These are phyloP conservation scores for Globisporangium nodosum DNA, from an alignment of 352 stramenopile genomes.

Conservation along the genomic window DNA sequence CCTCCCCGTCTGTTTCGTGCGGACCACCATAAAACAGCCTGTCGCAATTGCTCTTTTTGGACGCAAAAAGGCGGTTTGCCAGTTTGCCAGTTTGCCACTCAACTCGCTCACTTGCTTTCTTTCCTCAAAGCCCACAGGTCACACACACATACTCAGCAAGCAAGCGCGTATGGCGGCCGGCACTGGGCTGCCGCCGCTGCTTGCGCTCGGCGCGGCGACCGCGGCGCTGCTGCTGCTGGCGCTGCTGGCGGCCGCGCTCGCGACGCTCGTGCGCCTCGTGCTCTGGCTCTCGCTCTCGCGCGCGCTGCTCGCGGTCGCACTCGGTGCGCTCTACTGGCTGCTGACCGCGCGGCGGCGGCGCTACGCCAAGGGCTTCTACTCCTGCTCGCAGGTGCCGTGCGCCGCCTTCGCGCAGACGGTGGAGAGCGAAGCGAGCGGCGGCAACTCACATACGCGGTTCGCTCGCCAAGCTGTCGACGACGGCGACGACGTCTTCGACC, in stretches of 20 bases:
- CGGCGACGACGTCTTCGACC: too few relatives aligned
- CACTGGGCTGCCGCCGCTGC: not conserved
- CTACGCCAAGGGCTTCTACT: slow-evolving; percentile 46
- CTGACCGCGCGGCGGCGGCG: slow-evolving; percentile 7
- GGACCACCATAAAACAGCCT: too few relatives aligned
- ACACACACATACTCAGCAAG: too few relatives aligned
- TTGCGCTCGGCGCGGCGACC: not conserved
- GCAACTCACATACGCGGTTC: not conserved
- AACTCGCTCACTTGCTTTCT: too few relatives aligned
- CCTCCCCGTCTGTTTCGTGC: too few relatives aligned
- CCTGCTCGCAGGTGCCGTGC: slow-evolving; percentile 24
- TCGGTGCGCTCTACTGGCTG: slow-evolving; percentile 6
- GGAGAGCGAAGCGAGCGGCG: not conserved
- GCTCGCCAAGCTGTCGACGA: not conserved
- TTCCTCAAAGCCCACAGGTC: too few relatives aligned
- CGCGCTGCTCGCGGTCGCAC: not conserved
- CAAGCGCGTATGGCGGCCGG: too few relatives aligned
- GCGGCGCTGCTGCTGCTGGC: not conserved
- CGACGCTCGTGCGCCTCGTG: not conserved
- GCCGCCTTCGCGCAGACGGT: too few relatives aligned
- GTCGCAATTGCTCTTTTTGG: too few relatives aligned
- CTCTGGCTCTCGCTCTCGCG: not conserved
- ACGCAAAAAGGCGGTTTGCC: too few relatives aligned
- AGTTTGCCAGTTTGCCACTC: too few relatives aligned
- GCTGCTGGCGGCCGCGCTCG: slow-evolving; percentile 1